A percentile compares a stretch with the other conserved stretches of the same genome.
phyloP scores from a whole-genome alignment of 108 stramenopile genomes.

The Nitzschia putrida region DNA sequence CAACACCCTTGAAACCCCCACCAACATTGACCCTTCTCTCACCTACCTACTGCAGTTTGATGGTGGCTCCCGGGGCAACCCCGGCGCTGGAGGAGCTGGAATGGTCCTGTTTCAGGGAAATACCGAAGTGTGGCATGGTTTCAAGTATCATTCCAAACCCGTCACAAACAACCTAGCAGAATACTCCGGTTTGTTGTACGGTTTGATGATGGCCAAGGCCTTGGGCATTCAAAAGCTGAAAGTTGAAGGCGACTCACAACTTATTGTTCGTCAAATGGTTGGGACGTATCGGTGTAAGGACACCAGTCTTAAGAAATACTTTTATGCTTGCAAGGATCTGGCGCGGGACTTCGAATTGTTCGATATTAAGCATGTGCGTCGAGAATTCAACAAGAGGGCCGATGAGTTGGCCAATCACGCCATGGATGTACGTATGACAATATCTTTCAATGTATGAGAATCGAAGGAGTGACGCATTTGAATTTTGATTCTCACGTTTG shows the following conservation, averaged over 20 bases:
- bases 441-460: background rate
- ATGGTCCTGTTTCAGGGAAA: slow-evolving; percentile 65
- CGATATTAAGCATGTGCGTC: slow-evolving; percentile 59
- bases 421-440: slow-evolving; percentile 67
- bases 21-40: slow-evolving; percentile 41
- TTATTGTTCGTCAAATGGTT: slow-evolving; percentile 70
- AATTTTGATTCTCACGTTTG: background rate
- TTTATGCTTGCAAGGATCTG: slow-evolving; percentile 36
- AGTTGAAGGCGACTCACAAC: slow-evolving; percentile 73
- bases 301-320: slow-evolving; percentile 40
- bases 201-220: slow-evolving; percentile 61
- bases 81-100: slow-evolving; percentile 66
- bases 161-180: slow-evolving; percentile 85
- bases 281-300: slow-evolving; percentile 62
- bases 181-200: slow-evolving; percentile 57
- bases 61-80: slow-evolving; percentile 80
- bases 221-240: slow-evolving; percentile 61
- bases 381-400: slow-evolving; percentile 72
- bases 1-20: background rate
- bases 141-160: slow-evolving; percentile 53
- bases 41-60: slow-evolving; percentile 71
- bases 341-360: slow-evolving; percentile 52
- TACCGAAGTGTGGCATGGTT: slow-evolving; percentile 53
- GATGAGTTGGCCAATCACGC: slow-evolving; percentile 84
- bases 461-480: background rate